These are phyloP conservation scores for Gelatoporia subvermispora DNA, from an alignment of 768 basidiomycete species.

Conservation along the genomic window DNA sequence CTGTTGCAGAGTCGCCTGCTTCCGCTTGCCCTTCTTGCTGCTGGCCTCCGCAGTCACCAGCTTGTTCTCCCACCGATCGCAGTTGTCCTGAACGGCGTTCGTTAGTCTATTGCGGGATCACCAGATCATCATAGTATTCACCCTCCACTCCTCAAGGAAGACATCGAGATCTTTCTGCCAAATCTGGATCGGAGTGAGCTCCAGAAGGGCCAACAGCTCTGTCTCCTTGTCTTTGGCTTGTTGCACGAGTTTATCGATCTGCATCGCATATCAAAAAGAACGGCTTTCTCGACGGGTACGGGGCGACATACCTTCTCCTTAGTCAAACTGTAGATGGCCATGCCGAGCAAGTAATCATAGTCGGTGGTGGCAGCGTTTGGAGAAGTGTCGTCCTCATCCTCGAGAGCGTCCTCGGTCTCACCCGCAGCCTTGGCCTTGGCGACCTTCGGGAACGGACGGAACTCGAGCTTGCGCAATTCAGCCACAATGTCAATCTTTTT, in stretches of 20 bases:
- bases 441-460: slow-evolving; percentile 88
- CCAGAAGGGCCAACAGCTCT: slow-evolving; percentile 74
- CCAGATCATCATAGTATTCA: slow-evolving; percentile 27
- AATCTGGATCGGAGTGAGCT: slow-evolving; percentile 72
- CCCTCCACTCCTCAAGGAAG: slow-evolving; percentile 84
- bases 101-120: neutral
- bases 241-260: slow-evolving; percentile 81
- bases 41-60: slow-evolving; percentile 37
- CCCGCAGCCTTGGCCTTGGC: slow-evolving; percentile 60
- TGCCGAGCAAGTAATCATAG: slow-evolving; percentile 90
- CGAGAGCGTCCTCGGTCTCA: slow-evolving; percentile 55
- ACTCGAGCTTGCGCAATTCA: slow-evolving; percentile 79
- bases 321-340: slow-evolving; percentile 95
- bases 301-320: slow-evolving; percentile 67
- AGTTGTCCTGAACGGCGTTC: slow-evolving; percentile 29
- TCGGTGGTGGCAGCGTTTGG: slow-evolving; percentile 39
- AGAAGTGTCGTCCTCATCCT: slow-evolving; percentile 45
- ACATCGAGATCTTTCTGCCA: slow-evolving; percentile 88
- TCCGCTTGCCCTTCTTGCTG: slow-evolving; percentile 49
- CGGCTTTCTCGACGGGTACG: neutral
- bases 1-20: slow-evolving; percentile 51
- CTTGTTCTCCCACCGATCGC: slow-evolving; percentile 40
- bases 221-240: slow-evolving; percentile 80
- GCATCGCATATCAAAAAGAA: neutral
- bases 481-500: slow-evolving; percentile 82